These are phyloP conservation scores for Sedum album DNA, from an alignment of 164 flowering plant species.

Conservation along the genomic window DNA sequence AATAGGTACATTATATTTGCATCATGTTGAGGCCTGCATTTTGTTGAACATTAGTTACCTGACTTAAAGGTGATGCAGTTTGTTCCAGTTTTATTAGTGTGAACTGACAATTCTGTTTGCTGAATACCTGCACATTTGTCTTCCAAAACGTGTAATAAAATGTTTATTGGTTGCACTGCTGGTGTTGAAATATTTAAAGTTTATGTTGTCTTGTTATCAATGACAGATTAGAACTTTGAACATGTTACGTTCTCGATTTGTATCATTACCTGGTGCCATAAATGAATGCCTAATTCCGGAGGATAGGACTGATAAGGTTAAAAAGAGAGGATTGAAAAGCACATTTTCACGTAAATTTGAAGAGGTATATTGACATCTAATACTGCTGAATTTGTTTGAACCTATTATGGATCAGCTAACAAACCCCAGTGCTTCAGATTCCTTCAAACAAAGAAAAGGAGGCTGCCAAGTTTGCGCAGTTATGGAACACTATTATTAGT, in stretches of 20 bases:
- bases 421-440: slow-evolving; percentile 24
- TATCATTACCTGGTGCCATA: slow-evolving; percentile 82
- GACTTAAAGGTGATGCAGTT: background rate
- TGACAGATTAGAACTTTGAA: slow-evolving; percentile 79
- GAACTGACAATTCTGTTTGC: background rate
- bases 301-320: slow-evolving; percentile 39
- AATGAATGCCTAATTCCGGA: slow-evolving; percentile 65
- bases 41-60: background rate
- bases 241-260: slow-evolving; percentile 76
- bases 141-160: background rate
- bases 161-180: background rate
- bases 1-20: background rate
- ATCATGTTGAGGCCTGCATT: background rate
- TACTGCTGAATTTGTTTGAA: background rate
- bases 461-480: slow-evolving; percentile 78
- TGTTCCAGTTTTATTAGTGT: background rate
- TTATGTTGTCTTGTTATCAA: background rate
- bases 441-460: slow-evolving; percentile 36
- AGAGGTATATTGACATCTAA: slow-evolving; percentile 25
- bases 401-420: background rate
- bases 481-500: slow-evolving; percentile 76
- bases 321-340: slow-evolving; percentile 69
- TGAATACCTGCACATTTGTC: background rate
- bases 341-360: slow-evolving; percentile 56
- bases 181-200: background rate